Base-by-base conservation (phyloP, 2,329 filamentous ascomycete genomes). In the Xylaria sp. region DNA sequence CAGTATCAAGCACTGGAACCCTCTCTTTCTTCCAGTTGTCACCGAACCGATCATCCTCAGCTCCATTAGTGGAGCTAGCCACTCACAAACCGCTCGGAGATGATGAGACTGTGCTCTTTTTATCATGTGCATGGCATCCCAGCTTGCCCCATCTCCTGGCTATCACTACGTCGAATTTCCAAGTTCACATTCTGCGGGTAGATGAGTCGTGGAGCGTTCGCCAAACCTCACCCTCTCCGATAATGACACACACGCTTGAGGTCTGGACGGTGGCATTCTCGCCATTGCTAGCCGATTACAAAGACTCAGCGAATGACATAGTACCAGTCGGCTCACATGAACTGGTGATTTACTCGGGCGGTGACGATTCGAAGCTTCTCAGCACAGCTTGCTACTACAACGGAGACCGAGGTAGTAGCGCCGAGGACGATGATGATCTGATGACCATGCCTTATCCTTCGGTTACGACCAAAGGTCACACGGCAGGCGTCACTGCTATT, bases 401-500 rank as follows among this genome's bases (percentile, higher is more conserved):
- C 39, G 10, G 36, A 18, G 62, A 68, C 65, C 65, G n/a, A 43
- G 28, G 12, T 12, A 34, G 46, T 23, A 48, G n/a, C n/a, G 58
- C 59, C 18, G 63, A 65, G 30, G 63, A 46, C 8, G 64, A 72
- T 20, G 70, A 70, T 3, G 68, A 69, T 25, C 55, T 32, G 6
- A 55, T 75, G 1, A 59, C 70, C 30, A 52, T 59, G 0, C 69
- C 73, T 1, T 78, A 75, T 66, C 66, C 76, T 7, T 68, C 76
- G 1, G 67, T 79, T 8, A 70, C 68, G 15, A 73, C 81, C 32
- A 89, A 84, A 68, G 84, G 86, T 18, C 93, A 97, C 75, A 83
- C 84, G n/a, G 93, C 94, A 1, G 95, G 96, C 12, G 92, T 98
- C 0, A 97, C 94, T 0, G 89, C 93, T 1, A 96, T 98, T 62